Evolutionary conservation across 2,329 filamentous ascomycete genomes (phyloP).

Genomic region (Myrmaecium sp.): DNA sequence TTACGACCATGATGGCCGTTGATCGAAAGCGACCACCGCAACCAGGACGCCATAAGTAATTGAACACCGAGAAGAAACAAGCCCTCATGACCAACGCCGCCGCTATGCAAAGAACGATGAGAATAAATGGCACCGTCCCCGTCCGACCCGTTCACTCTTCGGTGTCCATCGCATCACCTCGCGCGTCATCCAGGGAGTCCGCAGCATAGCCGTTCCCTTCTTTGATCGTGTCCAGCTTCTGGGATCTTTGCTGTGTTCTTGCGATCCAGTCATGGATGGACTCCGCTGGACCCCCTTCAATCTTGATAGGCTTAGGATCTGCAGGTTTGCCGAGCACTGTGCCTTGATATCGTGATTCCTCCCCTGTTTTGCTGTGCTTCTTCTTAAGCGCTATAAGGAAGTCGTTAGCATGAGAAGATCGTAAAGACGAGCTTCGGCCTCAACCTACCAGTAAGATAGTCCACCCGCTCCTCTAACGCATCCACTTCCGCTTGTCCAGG

Average conservation of each 20-base stretch:
- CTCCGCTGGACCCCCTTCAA: constrained; percentile 59
- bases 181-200: constrained; percentile 1
- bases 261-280: constrained; percentile 50
- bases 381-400: constrained; percentile 54
- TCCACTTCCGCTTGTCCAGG: constrained; percentile 30
- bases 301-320: constrained; percentile 54
- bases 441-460: constrained; percentile 27
- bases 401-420: constrained; percentile 7
- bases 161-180: not conserved
- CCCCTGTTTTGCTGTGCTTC: constrained; percentile 78
- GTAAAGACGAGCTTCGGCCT: not conserved
- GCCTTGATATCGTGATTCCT: constrained; percentile 71
- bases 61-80: too few relatives aligned
- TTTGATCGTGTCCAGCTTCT: constrained; percentile 2
- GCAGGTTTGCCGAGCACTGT: constrained; percentile 62
- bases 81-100: constrained; percentile 3
- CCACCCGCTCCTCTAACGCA: constrained; percentile 29
- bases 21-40: too few relatives aligned
- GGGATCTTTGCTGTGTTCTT: constrained; percentile 12
- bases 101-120: constrained; percentile 4
- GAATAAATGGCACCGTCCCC: too few relatives aligned
- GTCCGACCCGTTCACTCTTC: too few relatives aligned
- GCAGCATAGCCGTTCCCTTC: constrained; percentile 1
- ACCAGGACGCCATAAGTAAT: too few relatives aligned
- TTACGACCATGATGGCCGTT: too few relatives aligned